Evolutionary conservation across 495 filamentous ascomycete species (phyloP).

Genomic region (Penicillium cosmopolitanum): DNA sequence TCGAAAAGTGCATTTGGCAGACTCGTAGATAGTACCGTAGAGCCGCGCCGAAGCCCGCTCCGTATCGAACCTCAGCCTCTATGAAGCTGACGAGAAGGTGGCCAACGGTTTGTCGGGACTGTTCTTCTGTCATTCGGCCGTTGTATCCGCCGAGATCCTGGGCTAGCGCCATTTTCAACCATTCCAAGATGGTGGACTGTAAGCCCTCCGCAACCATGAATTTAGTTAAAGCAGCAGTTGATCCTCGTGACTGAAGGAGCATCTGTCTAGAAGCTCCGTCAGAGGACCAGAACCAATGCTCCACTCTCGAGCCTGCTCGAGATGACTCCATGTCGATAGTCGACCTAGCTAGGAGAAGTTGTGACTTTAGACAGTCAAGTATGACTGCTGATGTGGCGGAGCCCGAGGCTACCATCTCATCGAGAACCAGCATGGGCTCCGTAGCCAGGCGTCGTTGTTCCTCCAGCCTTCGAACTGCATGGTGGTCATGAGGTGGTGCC

Average conservation of each 20-base stretch:
- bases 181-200: slow-evolving; percentile 35
- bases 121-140: slow-evolving; percentile 27
- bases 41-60: slow-evolving; percentile 36
- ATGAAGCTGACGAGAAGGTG: slow-evolving; percentile 36
- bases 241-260: slow-evolving; percentile 31
- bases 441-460: slow-evolving; percentile 27
- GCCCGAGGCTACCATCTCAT: slow-evolving; percentile 45
- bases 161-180: slow-evolving; percentile 39
- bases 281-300: slow-evolving; percentile 48
- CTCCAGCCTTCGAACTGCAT: slow-evolving; percentile 11
- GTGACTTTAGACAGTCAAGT: slow-evolving; percentile 36
- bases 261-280: slow-evolving; percentile 29
- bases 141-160: slow-evolving; percentile 33
- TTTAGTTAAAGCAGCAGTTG: slow-evolving; percentile 30
- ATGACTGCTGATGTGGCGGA: slow-evolving; percentile 28
- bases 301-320: slow-evolving; percentile 36
- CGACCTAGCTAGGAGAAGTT: slow-evolving; percentile 35
- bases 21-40: slow-evolving; percentile 36
- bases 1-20: slow-evolving; percentile 25
- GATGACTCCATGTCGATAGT: slow-evolving; percentile 36
- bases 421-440: slow-evolving; percentile 46
- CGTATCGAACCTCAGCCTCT: slow-evolving; percentile 39
- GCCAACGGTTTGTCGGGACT: slow-evolving; percentile 28
- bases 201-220: slow-evolving; percentile 47
- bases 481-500: slow-evolving; percentile 14